Evolutionary conservation across 768 basidiomycete genomes (phyloP), one percentile per base, ranked within the genome.

Genomic region (Naganishia friedmannii): DNA sequence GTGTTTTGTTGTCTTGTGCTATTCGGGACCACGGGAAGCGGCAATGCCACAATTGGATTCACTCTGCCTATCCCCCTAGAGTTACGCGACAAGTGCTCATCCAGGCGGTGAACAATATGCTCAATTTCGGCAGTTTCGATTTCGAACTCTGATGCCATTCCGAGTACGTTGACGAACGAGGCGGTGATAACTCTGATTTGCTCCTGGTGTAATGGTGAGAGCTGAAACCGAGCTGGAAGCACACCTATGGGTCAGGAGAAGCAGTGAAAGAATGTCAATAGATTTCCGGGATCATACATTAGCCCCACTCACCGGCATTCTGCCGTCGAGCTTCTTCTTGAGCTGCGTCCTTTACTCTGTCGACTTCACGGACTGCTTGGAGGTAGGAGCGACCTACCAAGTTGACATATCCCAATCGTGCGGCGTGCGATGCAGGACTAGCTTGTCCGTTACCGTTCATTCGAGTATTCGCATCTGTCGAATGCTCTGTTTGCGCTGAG

Each of bases 401-500:
- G 12, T 46, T 28, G 39, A 45, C 39, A 45, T 63, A 63, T 12
- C 26, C 60, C 23, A 42, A 63, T 37, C 42, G 60, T 26, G 60
- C n/a, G 37, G 37, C n/a, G n/a, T n/a, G n/a, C n/a, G n/a, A n/a
- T n/a, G n/a, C n/a, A n/a, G n/a, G n/a, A n/a, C n/a, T n/a, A n/a
- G n/a, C n/a, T n/a, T n/a, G n/a, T n/a, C n/a, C n/a, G n/a, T n/a
- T n/a, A 60, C 58, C 58, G 60, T 63, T 63, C 60, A 63, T 63
- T 42, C n/a, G 60, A 63, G 60, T 42, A 39, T 46, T 63, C 23
- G 60, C 60, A 63, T 63, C 39, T 63, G 60, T 51, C n/a, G 6
- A 12, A n/a, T n/a, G 7, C 42, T 45, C 23, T 26, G 9, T 23
- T 21, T 26, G 42, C 26, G 39, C 39, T 3, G 13, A 34, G 60